phyloP scores from a whole-genome alignment of 1,284 basidiomycete species.

The Cryptococcus maquisensis region DNA sequence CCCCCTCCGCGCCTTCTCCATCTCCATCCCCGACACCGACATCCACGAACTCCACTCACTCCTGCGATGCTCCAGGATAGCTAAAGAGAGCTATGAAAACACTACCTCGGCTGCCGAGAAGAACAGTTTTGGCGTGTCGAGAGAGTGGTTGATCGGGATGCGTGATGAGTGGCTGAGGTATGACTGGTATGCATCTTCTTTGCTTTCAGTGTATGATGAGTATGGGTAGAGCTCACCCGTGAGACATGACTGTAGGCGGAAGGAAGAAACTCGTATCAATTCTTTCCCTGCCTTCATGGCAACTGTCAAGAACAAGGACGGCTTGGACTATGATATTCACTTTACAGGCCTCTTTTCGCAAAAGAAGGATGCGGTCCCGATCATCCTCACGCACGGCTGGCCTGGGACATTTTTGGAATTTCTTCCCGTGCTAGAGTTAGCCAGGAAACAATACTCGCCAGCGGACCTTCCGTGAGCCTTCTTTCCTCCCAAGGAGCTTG shows the following conservation, averaged over 20 bases:
- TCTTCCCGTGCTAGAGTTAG: conserved; percentile 25
- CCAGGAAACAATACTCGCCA: conserved; percentile 19
- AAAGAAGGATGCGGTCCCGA: conserved; percentile 33
- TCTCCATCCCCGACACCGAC: conserved; percentile 25
- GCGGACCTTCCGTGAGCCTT: conserved; percentile 20
- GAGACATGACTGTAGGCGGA: conserved; percentile 14
- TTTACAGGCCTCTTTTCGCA: conserved; percentile 34
- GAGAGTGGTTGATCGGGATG: conserved; percentile 20
- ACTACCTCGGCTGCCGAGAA: background rate
- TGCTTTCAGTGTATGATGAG: background rate
- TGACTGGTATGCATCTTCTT: conserved; percentile 19
- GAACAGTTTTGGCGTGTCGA: conserved; percentile 16
- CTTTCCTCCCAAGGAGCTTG: background rate
- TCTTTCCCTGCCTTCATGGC: conserved; percentile 20
- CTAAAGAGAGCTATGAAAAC: conserved; percentile 39
- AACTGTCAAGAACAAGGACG: conserved; percentile 15
- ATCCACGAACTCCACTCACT: conserved; percentile 31
- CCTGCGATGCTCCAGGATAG: conserved; percentile 20
- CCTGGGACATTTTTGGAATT: conserved; percentile 39
- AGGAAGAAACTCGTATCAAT: conserved; percentile 24
- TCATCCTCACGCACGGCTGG: conserved; percentile 43
- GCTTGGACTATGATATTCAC: conserved; percentile 29
- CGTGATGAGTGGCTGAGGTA: conserved; percentile 18
- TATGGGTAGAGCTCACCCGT: background rate
- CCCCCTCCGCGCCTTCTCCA: conserved; percentile 25